Conservation (phyloP, 352 stramenopile species). For the Globisporangium orthogonon region DNA sequence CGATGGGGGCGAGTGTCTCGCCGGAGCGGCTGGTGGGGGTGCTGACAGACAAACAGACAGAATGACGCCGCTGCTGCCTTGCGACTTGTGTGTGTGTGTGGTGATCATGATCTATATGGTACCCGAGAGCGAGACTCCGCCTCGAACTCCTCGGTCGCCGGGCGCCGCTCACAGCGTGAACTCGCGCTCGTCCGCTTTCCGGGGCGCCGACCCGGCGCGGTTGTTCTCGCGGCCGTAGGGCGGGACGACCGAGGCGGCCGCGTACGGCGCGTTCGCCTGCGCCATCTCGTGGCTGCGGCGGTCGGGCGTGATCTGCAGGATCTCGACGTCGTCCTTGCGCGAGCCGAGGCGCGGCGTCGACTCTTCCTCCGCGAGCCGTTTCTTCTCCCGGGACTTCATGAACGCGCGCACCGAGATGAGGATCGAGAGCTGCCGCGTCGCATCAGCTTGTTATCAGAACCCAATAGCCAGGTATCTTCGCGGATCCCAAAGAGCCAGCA, state of each 20-base stretch:
- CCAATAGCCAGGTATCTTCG: too few species aligned
- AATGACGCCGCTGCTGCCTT: not conserved
- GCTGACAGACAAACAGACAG: not conserved
- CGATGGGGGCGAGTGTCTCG: too few species aligned
- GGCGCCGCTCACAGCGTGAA: conserved; percentile 13
- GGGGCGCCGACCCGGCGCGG: conserved; percentile 6
- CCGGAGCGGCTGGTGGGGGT: too few species aligned
- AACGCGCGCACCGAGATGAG: conserved; percentile 48
- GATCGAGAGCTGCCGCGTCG: conserved; percentile 31
- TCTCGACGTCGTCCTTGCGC: conserved; percentile 17
- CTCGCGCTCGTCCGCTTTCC: conserved; percentile 13
- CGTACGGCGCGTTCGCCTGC: conserved; percentile 3
- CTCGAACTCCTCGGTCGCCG: not conserved
- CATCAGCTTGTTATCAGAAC: not conserved
- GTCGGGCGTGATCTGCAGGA: conserved; percentile 17
- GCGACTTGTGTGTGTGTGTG: not conserved
- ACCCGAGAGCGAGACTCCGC: not conserved
- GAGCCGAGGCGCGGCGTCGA: conserved; percentile 10
- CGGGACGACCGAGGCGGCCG: not conserved
- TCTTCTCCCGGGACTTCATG: conserved; percentile 32
- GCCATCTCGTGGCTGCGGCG: conserved; percentile 11
- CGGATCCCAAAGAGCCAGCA: too few species aligned
- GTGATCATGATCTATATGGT: conserved; percentile 1
- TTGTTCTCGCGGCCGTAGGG: conserved; percentile 12
- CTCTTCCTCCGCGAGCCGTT: conserved; percentile 9